Evolutionary conservation across 225 moss, liverwort and hornwort species (phyloP), one percentile per base, ranked within the genome.

Genomic region (Bryum argenteum): DNA sequence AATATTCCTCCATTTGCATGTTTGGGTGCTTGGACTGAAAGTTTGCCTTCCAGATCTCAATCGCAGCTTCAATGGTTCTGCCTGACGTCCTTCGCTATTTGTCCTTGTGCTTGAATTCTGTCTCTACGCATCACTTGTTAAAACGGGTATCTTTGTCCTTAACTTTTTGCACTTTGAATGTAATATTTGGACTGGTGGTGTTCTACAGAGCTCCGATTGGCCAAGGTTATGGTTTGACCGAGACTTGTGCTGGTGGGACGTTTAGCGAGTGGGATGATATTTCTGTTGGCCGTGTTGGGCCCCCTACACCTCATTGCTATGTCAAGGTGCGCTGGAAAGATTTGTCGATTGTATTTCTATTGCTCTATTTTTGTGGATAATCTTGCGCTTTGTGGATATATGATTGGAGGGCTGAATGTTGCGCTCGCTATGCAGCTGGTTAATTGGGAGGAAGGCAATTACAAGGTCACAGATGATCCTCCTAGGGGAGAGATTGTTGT

Each of bases 211-310:
- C 90, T 67, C 94, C 96, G 65, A 79, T 97, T 54, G 94, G 91
- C 52, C 96, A 97, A 74, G 96, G 96, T 17, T 97, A 97, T 80
- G 96, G 96, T 44, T 89, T 97, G 43, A 97, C 96, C 14, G 96
- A 94, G 69, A 97, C 94, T n/a, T 97, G 93, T 78, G 94, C 96
- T 53, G 91, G 91, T 79, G 93, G 72, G 47, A 97, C 96, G 65
- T 97, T 97, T 71, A 87, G 87, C 42, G 90, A 94, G 39, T 97
- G 89, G 83, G 84, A 75, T 74, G 96, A 97, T 66, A 61, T 62
- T 23, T 85, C 93, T 12, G 94, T 97, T 48, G 94, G 94, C 18
- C 85, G 96, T 65, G 96, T 94, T 37, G 96, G 96, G 44, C 96
- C 96, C 76, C 96, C 96, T 38, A 71, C 88, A 16, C 83, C 96